Percentiles rank a stretch among this genome's conserved stretches.
Evolutionary conservation across 768 basidiomycete genomes (phyloP).

Genomic region (Auricularia heimuer): DNA sequence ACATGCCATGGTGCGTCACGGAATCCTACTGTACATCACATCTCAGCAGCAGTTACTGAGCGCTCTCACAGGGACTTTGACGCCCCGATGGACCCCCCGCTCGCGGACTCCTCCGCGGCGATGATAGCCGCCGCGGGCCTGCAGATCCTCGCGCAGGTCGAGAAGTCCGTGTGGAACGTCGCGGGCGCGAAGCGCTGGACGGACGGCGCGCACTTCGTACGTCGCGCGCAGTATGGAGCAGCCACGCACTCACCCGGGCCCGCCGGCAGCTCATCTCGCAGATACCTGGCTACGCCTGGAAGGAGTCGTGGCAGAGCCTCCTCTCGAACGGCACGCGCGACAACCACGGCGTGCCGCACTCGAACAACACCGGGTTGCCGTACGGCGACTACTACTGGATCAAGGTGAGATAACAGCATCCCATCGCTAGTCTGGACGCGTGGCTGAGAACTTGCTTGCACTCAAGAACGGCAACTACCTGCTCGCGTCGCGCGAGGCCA

Average conservation of each 20-base stretch:
- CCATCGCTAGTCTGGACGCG: not conserved
- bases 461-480: conserved; percentile 1
- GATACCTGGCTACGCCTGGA: conserved; percentile 46
- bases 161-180: conserved; percentile 2
- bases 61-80: conserved; percentile 9
- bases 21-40: not conserved
- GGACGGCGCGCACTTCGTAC: not conserved
- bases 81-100: conserved; percentile 3
- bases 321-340: conserved; percentile 60
- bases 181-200: conserved; percentile 2
- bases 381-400: not conserved
- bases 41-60: not conserved
- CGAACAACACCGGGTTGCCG: conserved; percentile 1
- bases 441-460: not conserved
- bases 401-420: not conserved
- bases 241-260: not conserved
- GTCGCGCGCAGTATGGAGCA: not conserved
- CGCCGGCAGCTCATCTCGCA: conserved; percentile 32
- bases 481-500: not conserved
- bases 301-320: conserved; percentile 51
- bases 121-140: conserved; percentile 7
- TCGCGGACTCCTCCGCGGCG: conserved; percentile 9
- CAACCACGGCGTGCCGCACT: conserved; percentile 22
- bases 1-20: not conserved
- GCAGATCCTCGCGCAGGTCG: conserved; percentile 4